Evolutionary conservation across 192 early-diverging fungal genomes (phyloP).

Genomic region (Jimgerdemannia lactiflua): DNA sequence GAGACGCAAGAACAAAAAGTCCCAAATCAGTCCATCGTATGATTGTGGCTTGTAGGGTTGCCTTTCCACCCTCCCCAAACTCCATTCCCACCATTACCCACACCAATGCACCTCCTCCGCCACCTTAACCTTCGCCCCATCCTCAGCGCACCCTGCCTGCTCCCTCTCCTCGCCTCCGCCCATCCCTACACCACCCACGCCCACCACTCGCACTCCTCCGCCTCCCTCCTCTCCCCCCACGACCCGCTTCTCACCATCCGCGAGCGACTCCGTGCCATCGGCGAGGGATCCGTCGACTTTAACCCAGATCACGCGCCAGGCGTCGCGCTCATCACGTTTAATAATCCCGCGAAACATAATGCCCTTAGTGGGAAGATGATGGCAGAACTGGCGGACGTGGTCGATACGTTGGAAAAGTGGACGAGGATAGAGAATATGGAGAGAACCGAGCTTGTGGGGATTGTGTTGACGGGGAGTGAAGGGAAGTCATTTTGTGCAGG

Average conservation of each 20-base stretch:
- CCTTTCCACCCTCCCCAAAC: too few relatives aligned
- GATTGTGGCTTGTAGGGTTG: too few relatives aligned
- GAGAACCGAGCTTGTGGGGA: slow-evolving; percentile 22
- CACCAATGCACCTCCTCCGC: too few relatives aligned
- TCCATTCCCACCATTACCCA: too few relatives aligned
- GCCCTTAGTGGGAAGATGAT: slow-evolving; percentile 61
- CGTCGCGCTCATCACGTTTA: slow-evolving; percentile 37
- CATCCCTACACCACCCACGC: not conserved
- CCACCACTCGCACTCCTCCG: not conserved
- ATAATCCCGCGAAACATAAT: slow-evolving; percentile 49
- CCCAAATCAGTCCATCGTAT: too few relatives aligned
- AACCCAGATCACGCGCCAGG: slow-evolving; percentile 33
- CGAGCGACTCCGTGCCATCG: slow-evolving; percentile 28
- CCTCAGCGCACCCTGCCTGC: not conserved
- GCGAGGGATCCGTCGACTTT: slow-evolving; percentile 37
- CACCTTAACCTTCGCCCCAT: too few relatives aligned
- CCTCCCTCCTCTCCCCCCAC: not conserved
- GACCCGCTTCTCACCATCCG: slow-evolving; percentile 9
- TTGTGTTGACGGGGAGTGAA: slow-evolving; percentile 37
- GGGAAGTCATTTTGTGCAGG: slow-evolving; percentile 46
- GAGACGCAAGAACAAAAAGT: too few relatives aligned
- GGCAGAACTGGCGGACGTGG: slow-evolving; percentile 51
- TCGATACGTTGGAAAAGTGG: slow-evolving; percentile 41
- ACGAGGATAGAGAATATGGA: not conserved
- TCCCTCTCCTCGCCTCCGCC: not conserved